These are phyloP conservation scores for Camptophora hylomeconis DNA, from an alignment of 2,329 filamentous ascomycete genomes.

Conservation along the genomic window DNA sequence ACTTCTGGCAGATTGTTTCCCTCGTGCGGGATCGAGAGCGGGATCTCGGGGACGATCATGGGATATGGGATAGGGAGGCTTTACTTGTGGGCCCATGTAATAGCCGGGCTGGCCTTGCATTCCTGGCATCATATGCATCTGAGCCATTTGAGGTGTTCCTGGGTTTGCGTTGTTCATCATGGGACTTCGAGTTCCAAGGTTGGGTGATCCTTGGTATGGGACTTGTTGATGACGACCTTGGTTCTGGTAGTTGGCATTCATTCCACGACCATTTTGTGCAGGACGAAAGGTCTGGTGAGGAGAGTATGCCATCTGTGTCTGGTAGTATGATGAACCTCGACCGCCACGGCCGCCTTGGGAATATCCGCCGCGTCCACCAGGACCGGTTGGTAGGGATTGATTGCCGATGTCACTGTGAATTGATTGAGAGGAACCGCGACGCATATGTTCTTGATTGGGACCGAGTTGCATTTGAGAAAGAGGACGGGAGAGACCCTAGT, in stretches of 20 bases:
- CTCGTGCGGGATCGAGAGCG: slow-evolving; percentile 24
- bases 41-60: slow-evolving; percentile 27
- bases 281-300: slow-evolving; percentile 41
- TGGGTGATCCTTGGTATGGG: slow-evolving; percentile 52
- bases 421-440: slow-evolving; percentile 77
- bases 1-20: slow-evolving; percentile 15
- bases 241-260: slow-evolving; percentile 35
- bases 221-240: slow-evolving; percentile 24
- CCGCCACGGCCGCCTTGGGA: slow-evolving; percentile 42
- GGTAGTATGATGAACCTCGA: slow-evolving; percentile 41
- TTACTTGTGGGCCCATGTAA: slow-evolving; percentile 29
- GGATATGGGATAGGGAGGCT: slow-evolving; percentile 5
- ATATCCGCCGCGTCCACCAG: slow-evolving; percentile 43
- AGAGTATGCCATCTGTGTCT: slow-evolving; percentile 40
- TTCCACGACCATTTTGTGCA: slow-evolving; percentile 36
- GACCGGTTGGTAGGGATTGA: slow-evolving; percentile 39
- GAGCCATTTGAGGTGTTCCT: slow-evolving; percentile 51
- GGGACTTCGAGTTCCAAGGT: slow-evolving; percentile 51
- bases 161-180: slow-evolving; percentile 53
- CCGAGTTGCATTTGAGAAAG: slow-evolving; percentile 49
- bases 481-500: slow-evolving; percentile 56
- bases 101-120: slow-evolving; percentile 49
- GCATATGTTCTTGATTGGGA: slow-evolving; percentile 59
- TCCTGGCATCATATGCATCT: slow-evolving; percentile 54
- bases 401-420: slow-evolving; percentile 60